Evolutionary conservation across 805 yeast species (phyloP).

Genomic region (Ogataea pini): DNA sequence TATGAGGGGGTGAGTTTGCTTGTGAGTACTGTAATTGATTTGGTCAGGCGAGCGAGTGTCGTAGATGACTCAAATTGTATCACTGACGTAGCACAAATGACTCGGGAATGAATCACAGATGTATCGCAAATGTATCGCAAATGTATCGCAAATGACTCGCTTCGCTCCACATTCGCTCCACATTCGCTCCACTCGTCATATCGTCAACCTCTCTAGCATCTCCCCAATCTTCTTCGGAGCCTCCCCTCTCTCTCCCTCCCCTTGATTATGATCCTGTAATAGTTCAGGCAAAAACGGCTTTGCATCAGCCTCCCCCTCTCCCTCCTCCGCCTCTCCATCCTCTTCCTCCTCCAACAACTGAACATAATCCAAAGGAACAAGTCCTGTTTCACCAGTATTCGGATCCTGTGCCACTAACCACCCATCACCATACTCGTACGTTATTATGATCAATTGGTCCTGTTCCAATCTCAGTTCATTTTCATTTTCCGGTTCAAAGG

Average conservation of each 20-base stretch:
- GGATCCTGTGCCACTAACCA: conserved; percentile 95
- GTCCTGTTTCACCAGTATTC: conserved; percentile 75
- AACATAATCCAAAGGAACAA: conserved; percentile 95
- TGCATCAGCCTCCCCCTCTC: conserved; percentile 30
- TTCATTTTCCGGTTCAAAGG: conserved; percentile 90
- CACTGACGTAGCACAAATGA: no score
- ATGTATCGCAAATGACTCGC: no score
- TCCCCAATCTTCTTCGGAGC: not conserved
- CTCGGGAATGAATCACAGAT: no score
- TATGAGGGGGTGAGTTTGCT: no score
- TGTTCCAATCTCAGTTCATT: conserved; percentile 79
- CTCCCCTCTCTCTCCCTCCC: conserved; percentile 19
- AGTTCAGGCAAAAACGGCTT: conserved; percentile 47
- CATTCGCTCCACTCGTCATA: not conserved
- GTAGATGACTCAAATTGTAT: no score
- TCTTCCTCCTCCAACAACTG: conserved; percentile 39
- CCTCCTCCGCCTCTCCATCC: conserved; percentile 13
- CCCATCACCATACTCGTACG: conserved; percentile 95
- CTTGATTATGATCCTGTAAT: conserved; percentile 23
- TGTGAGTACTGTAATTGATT: no score
- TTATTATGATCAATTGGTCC: conserved; percentile 83
- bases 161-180: not conserved
- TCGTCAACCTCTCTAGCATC: conserved; percentile 14
- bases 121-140: no score
- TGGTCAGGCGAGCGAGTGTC: no score